These are phyloP conservation scores for Lyophyllum decastes DNA, from an alignment of 768 basidiomycete genomes.

Conservation along the genomic window DNA sequence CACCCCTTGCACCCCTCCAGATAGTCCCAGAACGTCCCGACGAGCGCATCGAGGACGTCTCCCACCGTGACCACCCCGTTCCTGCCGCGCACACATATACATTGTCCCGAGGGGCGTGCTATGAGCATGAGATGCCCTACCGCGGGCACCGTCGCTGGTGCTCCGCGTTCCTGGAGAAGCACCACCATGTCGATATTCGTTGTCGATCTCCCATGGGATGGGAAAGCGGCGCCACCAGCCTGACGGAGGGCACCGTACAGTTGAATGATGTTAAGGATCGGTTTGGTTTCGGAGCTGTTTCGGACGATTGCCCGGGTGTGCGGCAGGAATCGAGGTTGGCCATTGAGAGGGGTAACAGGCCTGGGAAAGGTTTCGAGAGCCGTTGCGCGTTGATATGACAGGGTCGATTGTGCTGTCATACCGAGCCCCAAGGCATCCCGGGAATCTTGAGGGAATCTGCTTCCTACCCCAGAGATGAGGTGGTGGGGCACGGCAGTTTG, in stretches of 20 bases:
- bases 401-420: too few relatives aligned
- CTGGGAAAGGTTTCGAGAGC: too few relatives aligned
- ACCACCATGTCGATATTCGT: not conserved
- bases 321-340: too few relatives aligned
- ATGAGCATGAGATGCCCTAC: constrained; percentile 4
- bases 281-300: too few relatives aligned
- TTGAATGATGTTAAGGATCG: not conserved
- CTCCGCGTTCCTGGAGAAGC: not conserved
- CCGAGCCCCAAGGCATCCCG: too few relatives aligned
- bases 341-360: too few relatives aligned
- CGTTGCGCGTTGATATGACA: too few relatives aligned
- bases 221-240: not conserved
- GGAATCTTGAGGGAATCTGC: too few relatives aligned
- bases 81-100: not conserved
- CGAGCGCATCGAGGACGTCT: constrained; percentile 10
- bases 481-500: too few relatives aligned
- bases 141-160: not conserved
- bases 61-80: constrained; percentile 5
- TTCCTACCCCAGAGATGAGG: too few relatives aligned
- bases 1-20: not conserved
- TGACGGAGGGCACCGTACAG: not conserved
- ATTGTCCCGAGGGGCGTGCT: not conserved
- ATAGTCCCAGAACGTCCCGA: not conserved
- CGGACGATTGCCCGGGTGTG: too few relatives aligned
- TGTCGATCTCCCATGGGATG: too few relatives aligned